A percentile compares a stretch with the other conserved stretches of the same genome.
phyloP scores from a whole-genome alignment of 2,329 filamentous ascomycete species.

The Pseudogymnoascus verrucosus region DNA sequence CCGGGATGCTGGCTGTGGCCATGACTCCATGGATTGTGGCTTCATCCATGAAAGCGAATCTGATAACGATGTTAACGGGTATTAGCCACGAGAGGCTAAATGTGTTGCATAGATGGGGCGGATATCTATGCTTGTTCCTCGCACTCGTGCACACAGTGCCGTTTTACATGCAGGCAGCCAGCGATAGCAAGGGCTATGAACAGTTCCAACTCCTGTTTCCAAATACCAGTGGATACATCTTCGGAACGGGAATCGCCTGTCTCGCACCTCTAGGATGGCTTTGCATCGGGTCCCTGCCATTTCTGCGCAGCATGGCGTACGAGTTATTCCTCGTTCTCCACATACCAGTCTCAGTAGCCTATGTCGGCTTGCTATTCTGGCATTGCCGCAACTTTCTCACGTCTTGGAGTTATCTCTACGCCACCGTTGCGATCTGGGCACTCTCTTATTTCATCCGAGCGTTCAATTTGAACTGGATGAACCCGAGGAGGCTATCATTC shows the following conservation, averaged over 20 bases:
- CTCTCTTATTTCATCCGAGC: slow-evolving; percentile 66
- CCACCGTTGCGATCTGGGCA: slow-evolving; percentile 71
- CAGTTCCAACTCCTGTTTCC: slow-evolving; percentile 66
- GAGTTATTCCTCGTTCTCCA: slow-evolving; percentile 80
- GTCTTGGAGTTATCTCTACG: slow-evolving; percentile 83
- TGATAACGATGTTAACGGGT: slow-evolving; percentile 75
- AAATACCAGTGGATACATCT: slow-evolving; percentile 58
- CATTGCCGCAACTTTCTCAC: slow-evolving; percentile 87
- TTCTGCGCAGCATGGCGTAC: slow-evolving; percentile 69
- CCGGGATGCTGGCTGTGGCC: slow-evolving; percentile 87
- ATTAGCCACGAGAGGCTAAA: slow-evolving; percentile 90
- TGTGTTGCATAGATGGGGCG: slow-evolving; percentile 86
- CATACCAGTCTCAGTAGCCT: slow-evolving; percentile 70
- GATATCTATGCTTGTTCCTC: slow-evolving; percentile 76
- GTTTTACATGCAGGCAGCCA: slow-evolving; percentile 83
- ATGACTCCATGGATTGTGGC: slow-evolving; percentile 90
- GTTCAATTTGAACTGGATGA: slow-evolving; percentile 84
- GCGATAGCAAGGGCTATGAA: slow-evolving; percentile 65
- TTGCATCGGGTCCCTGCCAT: slow-evolving; percentile 74
- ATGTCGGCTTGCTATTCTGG: slow-evolving; percentile 85
- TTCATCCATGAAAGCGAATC: slow-evolving; percentile 83
- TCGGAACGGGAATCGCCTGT: slow-evolving; percentile 78
- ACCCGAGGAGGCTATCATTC: slow-evolving; percentile 70
- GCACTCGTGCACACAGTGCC: slow-evolving; percentile 79
- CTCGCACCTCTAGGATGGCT: slow-evolving; percentile 75